Conservation (phyloP, 139 green algal genomes). For the Pseudopediastrum boryanum region DNA sequence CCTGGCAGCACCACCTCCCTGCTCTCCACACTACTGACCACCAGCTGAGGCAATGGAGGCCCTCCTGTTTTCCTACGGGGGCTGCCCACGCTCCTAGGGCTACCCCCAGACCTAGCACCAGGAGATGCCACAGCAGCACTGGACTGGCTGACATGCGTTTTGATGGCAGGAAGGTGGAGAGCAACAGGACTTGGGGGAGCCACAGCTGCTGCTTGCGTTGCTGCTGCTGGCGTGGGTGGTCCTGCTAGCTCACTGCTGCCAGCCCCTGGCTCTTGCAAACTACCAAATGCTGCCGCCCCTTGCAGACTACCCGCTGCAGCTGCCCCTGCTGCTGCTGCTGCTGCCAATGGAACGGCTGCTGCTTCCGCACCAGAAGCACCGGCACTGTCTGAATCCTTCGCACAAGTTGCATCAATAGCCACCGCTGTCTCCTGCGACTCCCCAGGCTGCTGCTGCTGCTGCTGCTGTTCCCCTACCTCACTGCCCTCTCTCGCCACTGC, state of each 20-base stretch:
- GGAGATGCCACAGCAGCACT: no score
- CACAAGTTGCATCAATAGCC: no score
- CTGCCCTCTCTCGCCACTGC: neutral
- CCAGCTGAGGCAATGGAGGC: slow-evolving; percentile 10
- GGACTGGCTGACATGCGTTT: no score
- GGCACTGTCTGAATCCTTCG: no score
- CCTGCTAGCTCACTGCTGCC: slow-evolving; percentile 7
- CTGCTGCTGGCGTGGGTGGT: neutral
- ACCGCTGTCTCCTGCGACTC: neutral
- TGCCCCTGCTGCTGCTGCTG: slow-evolving; percentile 9
- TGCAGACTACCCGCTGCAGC: neutral
- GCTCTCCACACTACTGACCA: slow-evolving; percentile 34
- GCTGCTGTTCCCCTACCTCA: neutral
- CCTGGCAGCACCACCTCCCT: slow-evolving; percentile 18
- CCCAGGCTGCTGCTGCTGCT: neutral
- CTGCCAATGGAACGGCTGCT: slow-evolving; percentile 1
- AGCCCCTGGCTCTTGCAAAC: no score
- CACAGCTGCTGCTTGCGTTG: slow-evolving; percentile 6
- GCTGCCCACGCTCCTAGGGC: no score
- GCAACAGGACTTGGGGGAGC: slow-evolving; percentile 1
- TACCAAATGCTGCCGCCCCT: neutral
- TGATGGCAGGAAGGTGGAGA: no score
- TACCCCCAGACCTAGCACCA: no score
- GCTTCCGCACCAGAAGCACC: no score
- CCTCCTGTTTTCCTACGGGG: no score